A percentile compares a stretch with the other conserved stretches of the same genome.
Conservation (phyloP, 2,329 filamentous ascomycete genomes). For the Exophiala sp. region DNA sequence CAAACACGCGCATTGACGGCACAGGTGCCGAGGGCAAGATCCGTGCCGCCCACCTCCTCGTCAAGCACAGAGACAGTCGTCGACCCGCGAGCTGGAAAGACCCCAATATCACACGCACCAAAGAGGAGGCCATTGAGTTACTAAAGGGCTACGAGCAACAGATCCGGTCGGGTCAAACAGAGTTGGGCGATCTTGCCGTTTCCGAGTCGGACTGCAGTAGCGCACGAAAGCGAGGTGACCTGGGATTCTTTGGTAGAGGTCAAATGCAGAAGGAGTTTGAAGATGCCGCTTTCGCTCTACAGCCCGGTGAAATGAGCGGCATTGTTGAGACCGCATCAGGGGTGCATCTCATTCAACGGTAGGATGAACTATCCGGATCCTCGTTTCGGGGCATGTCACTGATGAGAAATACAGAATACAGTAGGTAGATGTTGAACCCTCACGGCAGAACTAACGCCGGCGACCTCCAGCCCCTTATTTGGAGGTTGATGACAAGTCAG, state of each 20-base stretch:
- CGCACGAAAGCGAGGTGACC: conserved; percentile 84
- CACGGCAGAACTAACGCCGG: no score
- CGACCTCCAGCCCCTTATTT: no score
- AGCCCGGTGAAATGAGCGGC: conserved; percentile 77
- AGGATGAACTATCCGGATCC: conserved; percentile 30
- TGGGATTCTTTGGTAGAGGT: conserved; percentile 88
- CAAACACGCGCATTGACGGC: conserved; percentile 38
- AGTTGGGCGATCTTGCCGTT: conserved; percentile 75
- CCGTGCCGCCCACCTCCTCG: conserved; percentile 81
- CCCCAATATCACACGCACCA: conserved; percentile 76
- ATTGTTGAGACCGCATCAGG: conserved; percentile 91
- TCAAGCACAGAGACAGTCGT: conserved; percentile 86
- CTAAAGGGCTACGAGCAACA: conserved; percentile 67
- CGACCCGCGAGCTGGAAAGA: conserved; percentile 91
- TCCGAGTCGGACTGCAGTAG: conserved; percentile 95
- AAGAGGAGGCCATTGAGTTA: conserved; percentile 77
- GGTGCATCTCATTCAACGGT: conserved; percentile 93
- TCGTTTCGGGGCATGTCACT: conserved; percentile 3
- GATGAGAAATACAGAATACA: conserved; percentile 17
- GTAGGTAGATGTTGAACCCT: conserved; percentile 5
- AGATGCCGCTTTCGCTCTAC: conserved; percentile 84
- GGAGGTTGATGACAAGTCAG: no score
- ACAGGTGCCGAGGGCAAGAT: conserved; percentile 68
- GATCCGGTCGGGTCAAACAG: conserved; percentile 64
- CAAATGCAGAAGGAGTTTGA: conserved; percentile 99